These are phyloP conservation scores for Blastomyces gilchristii DNA, from an alignment of 2,329 filamentous ascomycete species.

Conservation along the genomic window DNA sequence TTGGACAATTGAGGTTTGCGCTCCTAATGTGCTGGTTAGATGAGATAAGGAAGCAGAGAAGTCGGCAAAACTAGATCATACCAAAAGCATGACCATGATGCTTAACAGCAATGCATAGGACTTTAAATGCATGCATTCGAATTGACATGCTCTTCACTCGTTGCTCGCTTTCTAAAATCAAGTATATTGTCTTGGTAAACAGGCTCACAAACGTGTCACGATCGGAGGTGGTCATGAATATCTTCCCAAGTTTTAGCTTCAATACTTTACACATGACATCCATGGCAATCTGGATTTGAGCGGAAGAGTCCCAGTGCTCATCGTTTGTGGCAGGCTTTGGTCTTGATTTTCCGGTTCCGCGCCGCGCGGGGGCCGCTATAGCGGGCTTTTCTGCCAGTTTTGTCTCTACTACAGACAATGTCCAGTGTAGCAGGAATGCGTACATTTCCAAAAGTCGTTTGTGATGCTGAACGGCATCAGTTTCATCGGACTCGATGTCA, in stretches of 20 bases:
- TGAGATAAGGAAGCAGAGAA: background rate
- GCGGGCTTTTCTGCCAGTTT: conserved; percentile 86
- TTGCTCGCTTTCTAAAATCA: conserved; percentile 88
- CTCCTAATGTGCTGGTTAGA: conserved; percentile 47
- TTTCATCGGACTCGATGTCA: conserved; percentile 85
- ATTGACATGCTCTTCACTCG: conserved; percentile 80
- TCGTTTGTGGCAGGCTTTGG: conserved; percentile 59
- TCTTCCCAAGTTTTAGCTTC: conserved; percentile 80
- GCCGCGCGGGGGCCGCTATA: conserved; percentile 56
- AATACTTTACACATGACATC: conserved; percentile 94
- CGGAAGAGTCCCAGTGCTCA: conserved; percentile 74
- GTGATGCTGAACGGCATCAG: conserved; percentile 75
- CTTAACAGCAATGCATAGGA: conserved; percentile 91
- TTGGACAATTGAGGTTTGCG: conserved; percentile 95
- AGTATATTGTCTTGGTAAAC: conserved; percentile 84
- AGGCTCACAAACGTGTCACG: conserved; percentile 88
- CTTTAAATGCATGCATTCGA: conserved; percentile 94
- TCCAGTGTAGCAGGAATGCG: conserved; percentile 90
- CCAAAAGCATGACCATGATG: conserved; percentile 95
- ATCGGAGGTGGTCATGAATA: conserved; percentile 93
- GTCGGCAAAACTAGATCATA: conserved; percentile 30
- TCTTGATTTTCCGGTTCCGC: conserved; percentile 68
- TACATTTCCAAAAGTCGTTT: conserved; percentile 90
- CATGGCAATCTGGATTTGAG: conserved; percentile 76
- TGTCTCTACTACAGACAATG: conserved; percentile 83